A percentile compares a stretch with the other conserved stretches of the same genome.
These are phyloP conservation scores for Hexamita inflata DNA, from an alignment of 208 protist genomes.

Conservation along the genomic window DNA sequence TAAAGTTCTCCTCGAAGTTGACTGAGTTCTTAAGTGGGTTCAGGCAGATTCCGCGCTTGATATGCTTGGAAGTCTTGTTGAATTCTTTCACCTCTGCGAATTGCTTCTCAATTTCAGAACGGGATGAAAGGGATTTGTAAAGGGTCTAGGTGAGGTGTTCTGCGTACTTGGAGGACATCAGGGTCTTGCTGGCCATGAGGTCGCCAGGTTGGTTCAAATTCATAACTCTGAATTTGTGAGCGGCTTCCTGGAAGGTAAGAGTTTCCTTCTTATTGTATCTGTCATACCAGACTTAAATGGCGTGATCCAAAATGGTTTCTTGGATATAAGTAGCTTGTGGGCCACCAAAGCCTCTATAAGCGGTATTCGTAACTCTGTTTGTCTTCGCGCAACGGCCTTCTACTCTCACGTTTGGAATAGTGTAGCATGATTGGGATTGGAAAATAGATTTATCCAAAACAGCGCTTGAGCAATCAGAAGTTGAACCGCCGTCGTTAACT, in stretches of 20 bases:
- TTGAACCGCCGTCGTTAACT: too few species aligned
- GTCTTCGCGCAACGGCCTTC: too few species aligned
- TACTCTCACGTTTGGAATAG: too few species aligned
- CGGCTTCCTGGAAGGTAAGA: too few species aligned
- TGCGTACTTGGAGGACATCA: background rate
- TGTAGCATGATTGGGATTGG: too few species aligned
- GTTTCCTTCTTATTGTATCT: background rate
- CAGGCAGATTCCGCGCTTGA: slow-evolving; percentile 33
- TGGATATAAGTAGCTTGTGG: too few species aligned
- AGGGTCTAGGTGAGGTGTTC: background rate
- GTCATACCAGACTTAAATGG: background rate
- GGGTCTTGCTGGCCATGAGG: background rate
- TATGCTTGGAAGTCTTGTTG: slow-evolving; percentile 20
- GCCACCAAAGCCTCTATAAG: too few species aligned
- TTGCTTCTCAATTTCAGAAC: background rate
- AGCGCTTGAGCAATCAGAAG: too few species aligned
- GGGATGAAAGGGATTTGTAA: background rate
- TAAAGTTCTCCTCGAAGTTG: slow-evolving; percentile 42
- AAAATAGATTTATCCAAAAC: too few species aligned
- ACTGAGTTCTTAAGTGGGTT: slow-evolving; percentile 31
- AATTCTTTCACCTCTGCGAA: slow-evolving; percentile 7
- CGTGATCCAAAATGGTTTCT: too few species aligned
- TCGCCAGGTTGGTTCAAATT: background rate
- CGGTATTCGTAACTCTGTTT: too few species aligned
- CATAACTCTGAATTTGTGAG: background rate